Evolutionary conservation across 179 eudicot species (phyloP).

Genomic region (Silene coronaria): DNA sequence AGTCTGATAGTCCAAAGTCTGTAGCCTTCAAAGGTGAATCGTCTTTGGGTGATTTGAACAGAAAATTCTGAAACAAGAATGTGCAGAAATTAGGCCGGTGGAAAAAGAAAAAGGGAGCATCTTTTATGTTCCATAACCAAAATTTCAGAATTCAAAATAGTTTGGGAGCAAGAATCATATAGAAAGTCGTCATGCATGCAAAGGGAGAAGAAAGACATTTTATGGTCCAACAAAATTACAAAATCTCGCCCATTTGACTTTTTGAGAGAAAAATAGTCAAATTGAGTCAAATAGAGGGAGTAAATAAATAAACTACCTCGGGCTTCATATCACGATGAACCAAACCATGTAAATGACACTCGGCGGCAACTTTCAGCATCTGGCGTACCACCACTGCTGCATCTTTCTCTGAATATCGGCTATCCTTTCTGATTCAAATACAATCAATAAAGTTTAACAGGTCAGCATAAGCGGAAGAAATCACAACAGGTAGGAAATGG

Average conservation of each 20-base stretch:
- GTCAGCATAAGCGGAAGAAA: background rate
- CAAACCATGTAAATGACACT: constrained; percentile 93
- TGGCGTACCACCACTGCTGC: constrained; percentile 91
- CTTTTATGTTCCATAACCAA: background rate
- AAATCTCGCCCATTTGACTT: background rate
- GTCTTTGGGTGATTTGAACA: constrained; percentile 72
- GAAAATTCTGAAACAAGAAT: constrained; percentile 59
- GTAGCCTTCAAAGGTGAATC: constrained; percentile 89
- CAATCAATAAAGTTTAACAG: background rate
- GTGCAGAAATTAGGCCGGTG: background rate
- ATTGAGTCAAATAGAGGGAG: background rate
- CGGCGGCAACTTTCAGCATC: constrained; percentile 96
- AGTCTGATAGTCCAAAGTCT: constrained; percentile 94
- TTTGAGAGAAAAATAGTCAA: background rate
- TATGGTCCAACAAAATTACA: no score
- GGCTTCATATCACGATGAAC: constrained; percentile 99
- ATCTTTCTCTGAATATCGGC: constrained; percentile 92
- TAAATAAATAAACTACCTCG: constrained; percentile 45
- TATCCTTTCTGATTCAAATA: constrained; percentile 60
- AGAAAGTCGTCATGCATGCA: background rate
- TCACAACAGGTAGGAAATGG: background rate
- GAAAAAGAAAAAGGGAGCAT: background rate
- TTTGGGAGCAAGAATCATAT: background rate
- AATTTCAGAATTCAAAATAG: background rate
- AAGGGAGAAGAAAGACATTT: background rate